Percentiles rank a stretch among this genome's conserved stretches.
These are phyloP conservation scores for Ustilago lituana DNA, from an alignment of 1,284 basidiomycete species.

Conservation along the genomic window DNA sequence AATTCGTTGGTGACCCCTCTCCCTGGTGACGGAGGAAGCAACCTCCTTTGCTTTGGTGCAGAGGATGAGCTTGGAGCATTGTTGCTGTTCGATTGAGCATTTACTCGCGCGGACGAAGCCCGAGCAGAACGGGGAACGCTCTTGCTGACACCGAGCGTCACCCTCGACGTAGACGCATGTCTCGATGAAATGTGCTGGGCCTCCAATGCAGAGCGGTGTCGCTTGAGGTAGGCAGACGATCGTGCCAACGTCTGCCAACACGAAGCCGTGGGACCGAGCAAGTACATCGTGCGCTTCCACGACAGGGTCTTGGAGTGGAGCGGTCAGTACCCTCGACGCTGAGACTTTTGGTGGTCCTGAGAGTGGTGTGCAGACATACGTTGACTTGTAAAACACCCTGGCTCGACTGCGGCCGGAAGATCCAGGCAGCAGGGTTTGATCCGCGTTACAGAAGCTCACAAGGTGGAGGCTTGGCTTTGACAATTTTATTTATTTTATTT, in stretches of 20 bases:
- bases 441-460: slow-evolving; percentile 3
- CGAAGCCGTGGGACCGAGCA: not conserved
- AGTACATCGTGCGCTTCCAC: not conserved
- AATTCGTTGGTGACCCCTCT: slow-evolving; percentile 15
- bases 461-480: slow-evolving; percentile 8
- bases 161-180: slow-evolving; percentile 26
- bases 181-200: slow-evolving; percentile 2
- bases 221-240: not conserved
- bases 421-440: not conserved
- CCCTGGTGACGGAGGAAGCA: slow-evolving; percentile 2
- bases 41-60: slow-evolving; percentile 9
- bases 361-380: too few species aligned
- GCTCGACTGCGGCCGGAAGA: too few species aligned
- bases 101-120: not conserved
- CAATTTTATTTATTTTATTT: too few species aligned
- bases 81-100: not conserved
- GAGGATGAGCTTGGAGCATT: not conserved
- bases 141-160: slow-evolving; percentile 10
- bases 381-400: too few species aligned
- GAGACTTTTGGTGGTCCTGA: too few species aligned
- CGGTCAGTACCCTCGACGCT: too few species aligned
- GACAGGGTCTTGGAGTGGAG: too few species aligned
- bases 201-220: not conserved
- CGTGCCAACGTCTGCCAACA: slow-evolving; percentile 11
- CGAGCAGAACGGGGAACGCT: not conserved